phyloP scores from a whole-genome alignment of 805 yeast genomes.

The Ogataea henricii region DNA sequence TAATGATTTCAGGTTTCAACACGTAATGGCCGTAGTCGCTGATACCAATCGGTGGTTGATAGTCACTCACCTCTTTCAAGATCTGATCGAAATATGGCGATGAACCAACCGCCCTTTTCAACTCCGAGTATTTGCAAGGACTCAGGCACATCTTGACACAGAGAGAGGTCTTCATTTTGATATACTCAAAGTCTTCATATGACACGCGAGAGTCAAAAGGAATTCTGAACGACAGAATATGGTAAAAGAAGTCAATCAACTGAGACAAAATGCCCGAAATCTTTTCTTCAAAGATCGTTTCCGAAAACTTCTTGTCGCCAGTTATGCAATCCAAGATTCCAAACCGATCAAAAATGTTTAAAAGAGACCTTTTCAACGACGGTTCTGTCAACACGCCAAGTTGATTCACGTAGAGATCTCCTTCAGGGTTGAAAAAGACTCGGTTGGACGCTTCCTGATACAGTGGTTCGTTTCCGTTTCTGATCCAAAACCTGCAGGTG shows the following conservation, averaged over 20 bases:
- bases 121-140: slow-evolving; percentile 55
- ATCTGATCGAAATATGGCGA: slow-evolving; percentile 47
- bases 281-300: slow-evolving; percentile 51
- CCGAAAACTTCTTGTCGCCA: slow-evolving; percentile 23
- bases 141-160: slow-evolving; percentile 51
- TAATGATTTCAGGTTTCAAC: slow-evolving; percentile 48
- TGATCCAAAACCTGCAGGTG: slow-evolving; percentile 67
- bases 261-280: slow-evolving; percentile 45
- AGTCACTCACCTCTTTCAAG: slow-evolving; percentile 60
- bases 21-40: slow-evolving; percentile 68
- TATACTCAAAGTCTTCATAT: slow-evolving; percentile 15
- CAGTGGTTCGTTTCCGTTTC: slow-evolving; percentile 57
- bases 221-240: slow-evolving; percentile 38
- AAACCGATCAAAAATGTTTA: slow-evolving; percentile 56
- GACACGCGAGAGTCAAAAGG: slow-evolving; percentile 29
- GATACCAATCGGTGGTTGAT: slow-evolving; percentile 64
- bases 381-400: slow-evolving; percentile 42
- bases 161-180: slow-evolving; percentile 42
- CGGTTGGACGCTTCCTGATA: slow-evolving; percentile 26
- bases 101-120: slow-evolving; percentile 35
- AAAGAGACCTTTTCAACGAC: slow-evolving; percentile 34
- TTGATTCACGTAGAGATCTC: slow-evolving; percentile 51
- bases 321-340: slow-evolving; percentile 41
- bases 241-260: slow-evolving; percentile 46
- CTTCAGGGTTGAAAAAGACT: slow-evolving; percentile 29